Base-by-base conservation (phyloP, 352 stramenopile species). In the Globisporangium spinosum region DNA sequence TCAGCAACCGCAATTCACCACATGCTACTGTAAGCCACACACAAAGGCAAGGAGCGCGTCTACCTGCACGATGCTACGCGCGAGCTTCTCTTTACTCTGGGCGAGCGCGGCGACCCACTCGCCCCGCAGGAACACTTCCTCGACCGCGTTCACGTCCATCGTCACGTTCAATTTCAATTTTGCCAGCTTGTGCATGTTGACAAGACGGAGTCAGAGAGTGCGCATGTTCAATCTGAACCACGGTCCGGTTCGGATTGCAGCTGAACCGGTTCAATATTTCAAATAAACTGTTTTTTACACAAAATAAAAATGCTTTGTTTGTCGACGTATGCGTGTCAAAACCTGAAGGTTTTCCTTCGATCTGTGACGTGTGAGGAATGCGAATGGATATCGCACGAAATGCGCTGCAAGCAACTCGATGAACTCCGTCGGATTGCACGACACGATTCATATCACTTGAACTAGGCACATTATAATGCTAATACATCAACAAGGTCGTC, bases 91-190 rank as follows among this genome's bases (percentile, higher is more conserved):
- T 47, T 80, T 77, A 54, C 83, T 91, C 53, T 89, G 72, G 20
- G 64, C 64, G 15, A 91, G 79, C 64, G 80, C 84, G 17, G 71
- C 62, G 29, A 59, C 74, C 80, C 77, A 91, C 55, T 93, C 83
- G 58, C 79, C 80, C 45, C 79, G 75, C 56, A 92, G 69, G 49
- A 89, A 78, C 12, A 72, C 70, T 60, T 90, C 82, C 65, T 92
- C 84, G 10, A 85, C 69, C 15, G 75, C 77, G 22, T 73, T 64
- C 13, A 78, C 70, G 56, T 74, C 64, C 74, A 80, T 78, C 65
- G 29, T 55, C 15, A 25, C 40, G 17, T 27, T 57, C 53, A 38
- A 23, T 34, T 57, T 65, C 55, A 29, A 32, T 23, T 45, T 40
- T 59, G 40, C 15, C 38, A 45, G 10, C 15, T 7, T 17, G 40